phyloP scores from a whole-genome alignment of 495 filamentous ascomycete genomes.

The Talaromyces thailandensis region DNA sequence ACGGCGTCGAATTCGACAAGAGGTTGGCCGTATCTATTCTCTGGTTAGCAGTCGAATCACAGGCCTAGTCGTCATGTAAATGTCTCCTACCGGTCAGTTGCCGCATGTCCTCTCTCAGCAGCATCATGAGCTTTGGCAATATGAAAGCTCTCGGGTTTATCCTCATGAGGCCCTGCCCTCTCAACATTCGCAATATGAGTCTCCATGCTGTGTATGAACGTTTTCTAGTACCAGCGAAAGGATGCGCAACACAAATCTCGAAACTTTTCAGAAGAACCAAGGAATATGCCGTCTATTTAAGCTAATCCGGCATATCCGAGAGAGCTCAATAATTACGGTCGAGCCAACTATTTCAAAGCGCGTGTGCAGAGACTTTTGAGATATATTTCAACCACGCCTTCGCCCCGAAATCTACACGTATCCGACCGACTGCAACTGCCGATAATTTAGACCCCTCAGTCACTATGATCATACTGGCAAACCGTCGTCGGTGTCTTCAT shows the following conservation, averaged over 20 bases:
- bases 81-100: conserved; percentile 49
- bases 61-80: neutral
- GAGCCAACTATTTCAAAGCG: too few relatives aligned
- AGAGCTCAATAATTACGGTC: neutral
- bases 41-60: neutral
- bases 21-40: conserved; percentile 12
- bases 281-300: neutral
- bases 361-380: neutral
- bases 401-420: neutral
- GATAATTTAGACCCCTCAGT: neutral
- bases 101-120: conserved; percentile 49
- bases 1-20: conserved; percentile 48
- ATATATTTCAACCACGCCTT: neutral
- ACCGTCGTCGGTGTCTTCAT: neutral
- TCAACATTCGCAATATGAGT: neutral
- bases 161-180: neutral
- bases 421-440: neutral
- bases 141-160: neutral
- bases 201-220: neutral
- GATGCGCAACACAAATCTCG: neutral
- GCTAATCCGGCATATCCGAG: neutral
- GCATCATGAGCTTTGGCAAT: conserved; percentile 25
- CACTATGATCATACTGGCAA: neutral
- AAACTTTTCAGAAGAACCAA: neutral
- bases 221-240: neutral